A percentile compares a stretch with the other conserved stretches of the same genome.
phyloP scores from a whole-genome alignment of 2,329 filamentous ascomycete genomes.

The Botrytis porri region DNA sequence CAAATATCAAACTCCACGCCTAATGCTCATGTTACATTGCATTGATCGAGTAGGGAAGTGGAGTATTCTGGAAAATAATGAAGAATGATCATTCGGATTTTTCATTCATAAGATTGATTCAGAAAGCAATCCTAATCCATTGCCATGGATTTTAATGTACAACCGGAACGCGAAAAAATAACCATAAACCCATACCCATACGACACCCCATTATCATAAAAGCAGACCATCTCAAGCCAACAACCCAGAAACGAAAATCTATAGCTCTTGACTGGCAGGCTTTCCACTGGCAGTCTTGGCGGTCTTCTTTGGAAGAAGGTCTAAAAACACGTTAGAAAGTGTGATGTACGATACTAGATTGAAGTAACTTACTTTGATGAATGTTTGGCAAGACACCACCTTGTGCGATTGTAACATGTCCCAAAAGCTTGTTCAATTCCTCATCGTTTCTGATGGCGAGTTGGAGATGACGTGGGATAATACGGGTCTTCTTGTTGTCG shows the following conservation, averaged over 20 bases:
- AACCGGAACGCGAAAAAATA: conserved; percentile 61
- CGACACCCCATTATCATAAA: conserved; percentile 70
- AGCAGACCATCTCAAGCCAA: conserved; percentile 55
- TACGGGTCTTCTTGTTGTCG: conserved; percentile 99
- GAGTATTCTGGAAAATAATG: conserved; percentile 7
- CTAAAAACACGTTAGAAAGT: conserved; percentile 47
- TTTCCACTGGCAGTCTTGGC: conserved; percentile 75
- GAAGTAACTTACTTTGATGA: conserved; percentile 75
- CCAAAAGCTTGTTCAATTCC: conserved; percentile 98
- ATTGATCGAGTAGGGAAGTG: not conserved
- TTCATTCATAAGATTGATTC: conserved; percentile 40
- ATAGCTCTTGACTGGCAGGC: conserved; percentile 92
- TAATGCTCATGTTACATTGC: not conserved
- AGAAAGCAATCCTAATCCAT: conserved; percentile 39
- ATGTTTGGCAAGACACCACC: conserved; percentile 97
- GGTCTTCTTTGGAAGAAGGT: conserved; percentile 99
- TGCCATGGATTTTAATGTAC: conserved; percentile 70
- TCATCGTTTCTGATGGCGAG: conserved; percentile 99
- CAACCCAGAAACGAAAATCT: conserved; percentile 56
- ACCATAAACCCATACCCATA: conserved; percentile 73
- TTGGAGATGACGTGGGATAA: conserved; percentile 98
- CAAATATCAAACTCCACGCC: not conserved
- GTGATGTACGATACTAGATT: not conserved
- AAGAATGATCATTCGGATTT: conserved; percentile 26
- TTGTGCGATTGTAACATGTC: conserved; percentile 94